These are phyloP conservation scores for Cochlearia excelsa DNA, from an alignment of 345 rosid species.

Conservation along the genomic window DNA sequence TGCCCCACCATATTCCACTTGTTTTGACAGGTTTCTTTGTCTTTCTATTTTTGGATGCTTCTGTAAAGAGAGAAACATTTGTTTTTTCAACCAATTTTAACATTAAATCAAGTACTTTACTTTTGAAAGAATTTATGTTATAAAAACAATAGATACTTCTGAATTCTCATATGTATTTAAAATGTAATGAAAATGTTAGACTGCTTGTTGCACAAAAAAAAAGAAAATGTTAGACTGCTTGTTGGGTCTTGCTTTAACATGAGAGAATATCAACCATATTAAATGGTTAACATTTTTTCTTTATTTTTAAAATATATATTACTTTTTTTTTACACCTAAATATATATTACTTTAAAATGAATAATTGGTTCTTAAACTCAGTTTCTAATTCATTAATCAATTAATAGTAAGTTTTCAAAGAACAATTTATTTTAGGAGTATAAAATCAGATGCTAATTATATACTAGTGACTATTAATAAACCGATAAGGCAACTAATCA, in stretches of 20 bases:
- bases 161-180: background rate
- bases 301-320: too few species aligned
- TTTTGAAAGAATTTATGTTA: background rate
- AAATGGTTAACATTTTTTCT: too few species aligned
- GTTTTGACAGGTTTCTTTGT: background rate
- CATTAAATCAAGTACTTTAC: background rate
- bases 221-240: conserved; percentile 1
- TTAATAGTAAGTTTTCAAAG: too few species aligned
- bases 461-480: background rate
- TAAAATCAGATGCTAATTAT: too few species aligned
- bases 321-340: too few species aligned
- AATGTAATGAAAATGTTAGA: background rate
- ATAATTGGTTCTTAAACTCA: too few species aligned
- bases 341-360: too few species aligned
- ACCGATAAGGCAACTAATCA: conserved; percentile 10
- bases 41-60: conserved; percentile 27
- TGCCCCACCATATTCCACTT: conserved; percentile 2
- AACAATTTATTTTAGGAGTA: too few species aligned
- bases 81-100: conserved; percentile 11
- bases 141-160: background rate
- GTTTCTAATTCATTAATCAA: too few species aligned
- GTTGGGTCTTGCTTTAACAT: background rate
- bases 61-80: background rate
- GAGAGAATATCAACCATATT: background rate
- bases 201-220: background rate